A percentile compares a stretch with the other conserved stretches of the same genome.
Conservation (phyloP, 768 basidiomycete genomes). For the Leucosporidium yakuticum region DNA sequence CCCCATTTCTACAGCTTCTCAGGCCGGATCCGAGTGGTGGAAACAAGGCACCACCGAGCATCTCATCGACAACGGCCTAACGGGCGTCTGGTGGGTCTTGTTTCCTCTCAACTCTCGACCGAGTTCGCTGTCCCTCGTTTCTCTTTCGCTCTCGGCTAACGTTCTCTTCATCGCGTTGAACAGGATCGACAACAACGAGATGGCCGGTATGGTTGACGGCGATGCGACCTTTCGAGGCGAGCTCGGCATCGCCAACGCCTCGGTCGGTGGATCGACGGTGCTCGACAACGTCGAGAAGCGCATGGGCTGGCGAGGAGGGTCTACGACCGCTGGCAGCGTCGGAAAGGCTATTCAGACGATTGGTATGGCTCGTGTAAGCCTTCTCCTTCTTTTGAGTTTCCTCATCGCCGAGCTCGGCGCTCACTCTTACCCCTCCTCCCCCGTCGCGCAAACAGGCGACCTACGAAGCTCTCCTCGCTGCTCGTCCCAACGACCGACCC, state of each 20-base stretch:
- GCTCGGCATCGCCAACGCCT: neutral
- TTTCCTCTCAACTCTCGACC: neutral
- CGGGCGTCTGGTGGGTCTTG: constrained; percentile 1
- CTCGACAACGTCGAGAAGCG: constrained; percentile 1
- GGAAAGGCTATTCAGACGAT: constrained; percentile 3
- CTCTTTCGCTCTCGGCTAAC: neutral
- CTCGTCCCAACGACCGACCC: neutral
- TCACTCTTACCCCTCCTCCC: neutral
- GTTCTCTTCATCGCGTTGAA: neutral
- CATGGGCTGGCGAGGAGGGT: neutral
- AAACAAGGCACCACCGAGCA: neutral
- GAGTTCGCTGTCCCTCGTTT: too few species aligned
- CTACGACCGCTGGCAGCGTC: neutral
- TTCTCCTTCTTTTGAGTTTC: neutral
- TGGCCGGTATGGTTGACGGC: constrained; percentile 1
- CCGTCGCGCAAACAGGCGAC: neutral
- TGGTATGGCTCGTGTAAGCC: constrained; percentile 1
- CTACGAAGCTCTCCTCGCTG: constrained; percentile 3
- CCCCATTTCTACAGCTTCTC: neutral
- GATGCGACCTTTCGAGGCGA: neutral
- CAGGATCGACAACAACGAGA: constrained; percentile 12
- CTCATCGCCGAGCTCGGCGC: neutral
- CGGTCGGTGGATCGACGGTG: neutral
- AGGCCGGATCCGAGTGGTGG: constrained; percentile 2
- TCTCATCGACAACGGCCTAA: neutral